phyloP scores from a whole-genome alignment of 2,329 filamentous ascomycete genomes.

The Calonectria henricotiae region DNA sequence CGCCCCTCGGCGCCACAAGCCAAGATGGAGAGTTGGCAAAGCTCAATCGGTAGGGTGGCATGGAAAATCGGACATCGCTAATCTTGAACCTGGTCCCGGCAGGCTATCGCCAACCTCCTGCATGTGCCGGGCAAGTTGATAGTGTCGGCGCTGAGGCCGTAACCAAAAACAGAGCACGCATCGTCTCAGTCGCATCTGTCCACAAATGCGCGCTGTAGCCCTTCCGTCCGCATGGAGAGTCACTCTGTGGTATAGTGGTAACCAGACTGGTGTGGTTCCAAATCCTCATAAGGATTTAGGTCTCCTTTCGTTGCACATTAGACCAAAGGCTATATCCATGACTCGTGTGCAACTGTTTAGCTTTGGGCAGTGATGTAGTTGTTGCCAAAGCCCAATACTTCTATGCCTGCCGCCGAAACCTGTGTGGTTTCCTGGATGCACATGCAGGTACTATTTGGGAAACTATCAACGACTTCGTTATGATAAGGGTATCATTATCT shows the following conservation, averaged over 20 bases:
- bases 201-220: conserved; percentile 3
- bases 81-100: conserved; percentile 47
- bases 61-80: conserved; percentile 49
- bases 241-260: conserved; percentile 6
- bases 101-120: conserved; percentile 44
- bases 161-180: conserved; percentile 5
- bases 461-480: conserved; percentile 4
- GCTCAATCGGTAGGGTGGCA: conserved; percentile 48
- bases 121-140: conserved; percentile 44
- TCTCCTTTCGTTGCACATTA: conserved; percentile 18
- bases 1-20: conserved; percentile 41
- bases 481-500: conserved; percentile 11
- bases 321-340: conserved; percentile 4
- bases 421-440: conserved; percentile 20
- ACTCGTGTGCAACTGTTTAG: conserved; percentile 12
- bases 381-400: conserved; percentile 19
- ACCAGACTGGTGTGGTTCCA: conserved; percentile 15
- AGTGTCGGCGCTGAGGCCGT: conserved; percentile 31
- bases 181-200: conserved; percentile 13
- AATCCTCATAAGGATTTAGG: conserved; percentile 9
- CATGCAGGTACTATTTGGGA: conserved; percentile 20
- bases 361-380: conserved; percentile 28
- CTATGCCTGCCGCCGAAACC: conserved; percentile 10
- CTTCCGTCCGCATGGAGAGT: conserved; percentile 13
- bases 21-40: conserved; percentile 50